phyloP scores from a whole-genome alignment of 179 eudicot genomes.

The Vitellaria paradoxa region DNA sequence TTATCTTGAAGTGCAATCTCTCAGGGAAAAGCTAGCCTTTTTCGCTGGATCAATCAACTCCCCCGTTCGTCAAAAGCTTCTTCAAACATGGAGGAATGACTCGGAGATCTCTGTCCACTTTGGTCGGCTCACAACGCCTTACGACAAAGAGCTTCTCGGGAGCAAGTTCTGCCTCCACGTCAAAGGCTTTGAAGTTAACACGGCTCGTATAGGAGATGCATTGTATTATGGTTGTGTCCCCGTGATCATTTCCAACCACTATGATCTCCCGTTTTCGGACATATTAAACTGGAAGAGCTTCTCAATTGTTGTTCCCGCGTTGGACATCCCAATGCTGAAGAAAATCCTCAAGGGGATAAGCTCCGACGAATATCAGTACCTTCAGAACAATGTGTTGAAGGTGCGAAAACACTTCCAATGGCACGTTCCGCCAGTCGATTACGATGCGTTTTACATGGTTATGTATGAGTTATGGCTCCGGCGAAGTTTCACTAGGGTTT shows the following conservation, averaged over 20 bases:
- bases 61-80: slow-evolving; percentile 60
- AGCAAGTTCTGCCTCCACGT: slow-evolving; percentile 84
- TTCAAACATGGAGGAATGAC: slow-evolving; percentile 61
- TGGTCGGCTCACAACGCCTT: slow-evolving; percentile 57
- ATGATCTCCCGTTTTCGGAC: slow-evolving; percentile 84
- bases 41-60: slow-evolving; percentile 83
- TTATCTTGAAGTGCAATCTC: neutral
- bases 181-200: slow-evolving; percentile 89
- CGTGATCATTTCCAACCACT: slow-evolving; percentile 75
- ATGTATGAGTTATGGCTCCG: slow-evolving; percentile 93
- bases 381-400: slow-evolving; percentile 59
- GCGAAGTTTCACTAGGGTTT: slow-evolving; percentile 42
- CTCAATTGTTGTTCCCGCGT: slow-evolving; percentile 47
- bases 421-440: slow-evolving; percentile 53
- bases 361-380: slow-evolving; percentile 35
- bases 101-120: slow-evolving; percentile 51
- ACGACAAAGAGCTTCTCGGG: slow-evolving; percentile 52
- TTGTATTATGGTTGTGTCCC: slow-evolving; percentile 88
- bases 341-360: slow-evolving; percentile 43
- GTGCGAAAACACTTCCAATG: slow-evolving; percentile 75
- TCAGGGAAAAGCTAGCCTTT: slow-evolving; percentile 78
- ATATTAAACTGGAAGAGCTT: slow-evolving; percentile 70
- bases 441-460: slow-evolving; percentile 76
- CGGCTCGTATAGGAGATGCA: slow-evolving; percentile 81
- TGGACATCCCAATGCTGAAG: slow-evolving; percentile 72